Base-by-base conservation (phyloP, 2,329 filamentous ascomycete species). In the Myriosclerotinia scirpicola region DNA sequence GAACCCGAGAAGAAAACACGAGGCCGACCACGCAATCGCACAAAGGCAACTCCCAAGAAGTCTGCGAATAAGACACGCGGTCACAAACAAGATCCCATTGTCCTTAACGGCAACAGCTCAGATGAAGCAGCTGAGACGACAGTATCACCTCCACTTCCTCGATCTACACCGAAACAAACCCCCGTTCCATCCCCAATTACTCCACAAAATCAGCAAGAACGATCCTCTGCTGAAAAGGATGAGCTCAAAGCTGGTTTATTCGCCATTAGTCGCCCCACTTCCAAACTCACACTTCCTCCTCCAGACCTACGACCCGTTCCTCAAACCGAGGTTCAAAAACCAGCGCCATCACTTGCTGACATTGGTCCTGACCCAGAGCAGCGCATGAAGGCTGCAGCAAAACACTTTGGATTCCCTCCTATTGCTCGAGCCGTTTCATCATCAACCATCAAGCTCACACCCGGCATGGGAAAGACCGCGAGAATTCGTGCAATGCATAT, bases 41-140 rank as follows among this genome's bases (percentile, higher is more conserved):
- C 26, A 44, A 62, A 54, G 44, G 22, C 17, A 22, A 26, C 46
- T n/a, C 58, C 55, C 7, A 50, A 38, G 48, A 64, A 50, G 20
- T 36, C 50, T 30, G 40, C 53, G 17, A 65, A 22, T 30, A 54
- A 34, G 44, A 22, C 26, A 30, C 56, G 22, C n/a, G 58, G 58
- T 26, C 42, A 58, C 56, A 63, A 40, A 40, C 46, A 64, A 56
- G 62, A 64, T 20, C n/a, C 53, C 22, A 17, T 56, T 22, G 50
- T 58, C 30, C 40, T 48, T 17, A n/a, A 54, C 1, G 30, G 40
- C 2, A 50, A 30, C 40, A 64, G 62, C 42, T 58, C 62, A 26
- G 62, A 64, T 12, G 62, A 64, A 48, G 42, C 42, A 26, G n/a
- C 42, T 20, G 53, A 64, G 30, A 50, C 50, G 22, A 34, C 26